Evolutionary conservation across 2,329 filamentous ascomycete genomes (phyloP).

Genomic region (Verticillium klebahnii): DNA sequence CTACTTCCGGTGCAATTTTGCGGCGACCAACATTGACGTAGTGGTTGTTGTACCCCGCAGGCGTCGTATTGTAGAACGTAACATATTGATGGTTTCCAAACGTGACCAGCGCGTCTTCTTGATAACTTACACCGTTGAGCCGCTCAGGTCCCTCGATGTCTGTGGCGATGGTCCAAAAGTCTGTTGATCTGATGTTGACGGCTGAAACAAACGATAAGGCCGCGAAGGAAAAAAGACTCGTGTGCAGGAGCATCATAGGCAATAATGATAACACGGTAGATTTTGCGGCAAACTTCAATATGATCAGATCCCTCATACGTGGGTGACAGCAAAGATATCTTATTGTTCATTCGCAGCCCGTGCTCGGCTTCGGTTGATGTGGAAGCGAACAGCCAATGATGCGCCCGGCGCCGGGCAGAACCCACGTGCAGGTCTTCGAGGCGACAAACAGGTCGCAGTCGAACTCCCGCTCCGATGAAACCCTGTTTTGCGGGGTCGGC

Average conservation of each 20-base stretch:
- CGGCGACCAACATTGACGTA: slow-evolving; percentile 14
- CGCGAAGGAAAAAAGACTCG: neutral
- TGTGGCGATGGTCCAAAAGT: slow-evolving; percentile 8
- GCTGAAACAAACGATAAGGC: neutral
- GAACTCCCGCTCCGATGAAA: neutral
- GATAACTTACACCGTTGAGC: slow-evolving; percentile 16
- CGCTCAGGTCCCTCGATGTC: slow-evolving; percentile 11
- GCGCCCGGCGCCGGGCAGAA: neutral
- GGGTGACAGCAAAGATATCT: neutral
- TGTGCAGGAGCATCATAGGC: neutral
- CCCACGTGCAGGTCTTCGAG: too few species aligned
- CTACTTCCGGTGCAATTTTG: neutral
- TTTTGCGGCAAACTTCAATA: too few species aligned
- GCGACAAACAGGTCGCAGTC: too few species aligned
- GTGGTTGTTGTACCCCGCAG: slow-evolving; percentile 10
- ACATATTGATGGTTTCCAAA: slow-evolving; percentile 15
- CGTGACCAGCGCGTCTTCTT: slow-evolving; percentile 14
- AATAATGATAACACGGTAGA: too few species aligned
- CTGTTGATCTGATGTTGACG: neutral
- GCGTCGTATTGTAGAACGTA: slow-evolving; percentile 14
- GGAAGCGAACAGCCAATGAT: neutral
- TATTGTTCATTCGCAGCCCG: neutral
- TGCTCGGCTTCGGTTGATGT: neutral
- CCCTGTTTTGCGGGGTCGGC: neutral
- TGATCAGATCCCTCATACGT: too few species aligned